Percentiles rank a stretch among this genome's conserved stretches.
Evolutionary conservation across 1,284 basidiomycete genomes (phyloP).

Genomic region (Ceratobasidium theobromae): DNA sequence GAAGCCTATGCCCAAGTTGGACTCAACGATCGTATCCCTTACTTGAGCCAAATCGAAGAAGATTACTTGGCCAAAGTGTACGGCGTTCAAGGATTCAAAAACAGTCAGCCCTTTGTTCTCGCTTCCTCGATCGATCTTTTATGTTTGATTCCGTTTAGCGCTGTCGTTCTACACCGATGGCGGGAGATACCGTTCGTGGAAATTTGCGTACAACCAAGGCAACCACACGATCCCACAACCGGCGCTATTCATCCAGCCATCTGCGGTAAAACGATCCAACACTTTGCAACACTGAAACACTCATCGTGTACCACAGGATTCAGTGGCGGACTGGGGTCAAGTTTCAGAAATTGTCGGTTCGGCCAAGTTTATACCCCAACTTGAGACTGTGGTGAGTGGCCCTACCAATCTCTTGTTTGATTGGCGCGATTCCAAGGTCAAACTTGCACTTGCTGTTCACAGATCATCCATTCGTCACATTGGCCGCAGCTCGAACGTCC

Average conservation of each 20-base stretch:
- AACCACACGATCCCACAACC: conserved; percentile 61
- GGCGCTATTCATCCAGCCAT: conserved; percentile 57
- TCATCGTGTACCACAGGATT: conserved; percentile 49
- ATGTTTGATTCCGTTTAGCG: conserved; percentile 43
- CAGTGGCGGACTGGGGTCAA: conserved; percentile 62
- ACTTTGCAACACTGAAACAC: neutral
- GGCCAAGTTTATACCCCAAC: conserved; percentile 51
- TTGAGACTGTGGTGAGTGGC: conserved; percentile 52
- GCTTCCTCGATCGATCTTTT: neutral
- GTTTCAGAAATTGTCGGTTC: conserved; percentile 50
- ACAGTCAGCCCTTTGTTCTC: conserved; percentile 51
- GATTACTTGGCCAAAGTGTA: conserved; percentile 67
- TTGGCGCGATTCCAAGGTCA: neutral
- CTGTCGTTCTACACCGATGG: conserved; percentile 58
- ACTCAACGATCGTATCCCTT: conserved; percentile 52
- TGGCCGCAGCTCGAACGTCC: conserved; percentile 65
- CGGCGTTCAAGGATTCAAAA: conserved; percentile 55
- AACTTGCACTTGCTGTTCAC: conserved; percentile 1
- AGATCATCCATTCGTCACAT: conserved; percentile 49
- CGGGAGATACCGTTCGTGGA: conserved; percentile 52
- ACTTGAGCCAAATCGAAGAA: conserved; percentile 59
- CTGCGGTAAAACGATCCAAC: conserved; percentile 44
- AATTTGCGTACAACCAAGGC: conserved; percentile 54
- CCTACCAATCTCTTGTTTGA: neutral
- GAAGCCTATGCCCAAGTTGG: conserved; percentile 49